Base-by-base conservation (phyloP, 257 asterid species). In the Leptodermis oblonga region DNA sequence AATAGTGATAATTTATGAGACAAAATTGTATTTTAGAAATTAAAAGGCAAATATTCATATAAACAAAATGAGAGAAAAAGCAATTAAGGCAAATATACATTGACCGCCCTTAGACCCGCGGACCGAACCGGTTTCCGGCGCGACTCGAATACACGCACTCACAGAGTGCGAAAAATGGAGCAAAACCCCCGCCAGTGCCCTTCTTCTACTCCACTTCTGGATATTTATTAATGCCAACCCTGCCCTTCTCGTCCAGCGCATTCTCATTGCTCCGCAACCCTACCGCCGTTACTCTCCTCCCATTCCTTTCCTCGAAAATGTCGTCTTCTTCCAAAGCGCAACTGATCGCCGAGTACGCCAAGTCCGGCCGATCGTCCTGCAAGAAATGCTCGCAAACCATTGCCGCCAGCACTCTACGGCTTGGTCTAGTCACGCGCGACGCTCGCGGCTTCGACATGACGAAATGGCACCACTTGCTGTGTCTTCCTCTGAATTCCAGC, bases 391-490 rank as follows among this genome's bases (percentile, higher is more conserved):
- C 87, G 23, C 84, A 85, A 56, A n/a, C 86, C 37, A 94, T 94
- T 34, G 79, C 82, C n/a, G 69, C 87, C 30, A 80, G 85, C 81
- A 46, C 87, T 10, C 73, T 84, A 77, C 81, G 99, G 75, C 69
- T 94, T 74, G 99, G 97, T 53, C 55, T 84, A 48, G 87, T 85
- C 65, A 84, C 83, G 46, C 89, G 85, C 77, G 97, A 85, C 69
- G 84, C 95, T 22, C 82, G 94, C 73, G 97, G 99, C 7, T 90
- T 83, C 69, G 96, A 86, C 72, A 78, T 74, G 85, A 87, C 97
- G 39, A 90, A 94, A 68, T 91, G 99, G 97, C 97, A 94, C 68
- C 99, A 94, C 80, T 79, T 85, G 77, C 72, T 74, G 39, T 94
- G 97, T 81, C 85, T 87, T 60, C 87, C 96, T 0, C 56, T 84